Evolutionary conservation across 305 asterid genomes (phyloP).

Genomic region (Fraxinus nigra): DNA sequence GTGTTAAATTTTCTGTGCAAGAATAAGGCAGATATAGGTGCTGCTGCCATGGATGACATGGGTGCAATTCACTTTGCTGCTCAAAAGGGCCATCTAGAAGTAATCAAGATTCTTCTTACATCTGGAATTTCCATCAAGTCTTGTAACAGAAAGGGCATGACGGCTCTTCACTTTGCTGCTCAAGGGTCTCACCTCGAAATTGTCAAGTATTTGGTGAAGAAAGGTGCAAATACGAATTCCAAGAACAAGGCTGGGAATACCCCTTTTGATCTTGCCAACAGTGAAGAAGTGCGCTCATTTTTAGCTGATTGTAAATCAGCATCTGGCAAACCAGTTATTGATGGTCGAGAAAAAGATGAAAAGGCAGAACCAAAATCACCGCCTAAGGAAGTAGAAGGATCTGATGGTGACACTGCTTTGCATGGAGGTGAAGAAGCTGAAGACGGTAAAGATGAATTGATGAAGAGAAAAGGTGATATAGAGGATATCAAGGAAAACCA

Average conservation of each 20-base stretch:
- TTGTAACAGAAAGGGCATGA: conserved; percentile 82
- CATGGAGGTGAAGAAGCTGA: conserved; percentile 29
- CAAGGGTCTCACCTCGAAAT: conserved; percentile 83
- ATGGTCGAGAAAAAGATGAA: conserved; percentile 33
- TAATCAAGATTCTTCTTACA: conserved; percentile 53
- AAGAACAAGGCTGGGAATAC: conserved; percentile 83
- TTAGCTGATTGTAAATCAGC: conserved; percentile 41
- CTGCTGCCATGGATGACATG: conserved; percentile 99
- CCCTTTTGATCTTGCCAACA: conserved; percentile 69
- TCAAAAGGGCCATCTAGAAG: conserved; percentile 86
- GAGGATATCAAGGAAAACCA: conserved; percentile 32
- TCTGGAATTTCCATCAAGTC: conserved; percentile 72
- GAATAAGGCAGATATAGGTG: conserved; percentile 81
- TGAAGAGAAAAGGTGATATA: conserved; percentile 49
- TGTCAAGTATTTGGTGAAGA: conserved; percentile 67
- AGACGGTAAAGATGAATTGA: conserved; percentile 38
- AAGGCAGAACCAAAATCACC: conserved; percentile 26
- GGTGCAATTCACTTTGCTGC: conserved; percentile 96
- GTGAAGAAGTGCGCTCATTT: conserved; percentile 54
- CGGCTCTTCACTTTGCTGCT: conserved; percentile 86
- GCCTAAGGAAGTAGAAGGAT: conserved; percentile 24
- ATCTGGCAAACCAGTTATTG: conserved; percentile 24
- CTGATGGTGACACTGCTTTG: conserved; percentile 26
- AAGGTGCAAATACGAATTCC: conserved; percentile 55
- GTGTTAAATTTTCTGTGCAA: conserved; percentile 71